phyloP scores from a whole-genome alignment of 139 green algal species.

The Chlorella vulgaris region DNA sequence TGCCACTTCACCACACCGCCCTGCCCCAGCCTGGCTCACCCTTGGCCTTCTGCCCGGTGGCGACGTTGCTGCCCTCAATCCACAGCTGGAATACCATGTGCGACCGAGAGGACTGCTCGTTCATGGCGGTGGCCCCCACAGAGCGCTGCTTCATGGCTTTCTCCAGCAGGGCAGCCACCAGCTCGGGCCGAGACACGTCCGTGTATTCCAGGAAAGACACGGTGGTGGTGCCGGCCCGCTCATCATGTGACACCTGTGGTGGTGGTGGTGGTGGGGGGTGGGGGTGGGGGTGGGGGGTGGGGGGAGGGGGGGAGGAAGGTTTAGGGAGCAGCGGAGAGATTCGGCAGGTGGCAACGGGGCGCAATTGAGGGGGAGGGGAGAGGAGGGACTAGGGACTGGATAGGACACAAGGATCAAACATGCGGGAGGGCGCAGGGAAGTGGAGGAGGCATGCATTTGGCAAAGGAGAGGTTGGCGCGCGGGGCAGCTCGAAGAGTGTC shows the following conservation, averaged over 20 bases:
- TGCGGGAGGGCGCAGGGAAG: no score
- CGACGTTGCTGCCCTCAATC: conserved; percentile 80
- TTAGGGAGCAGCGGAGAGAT: no score
- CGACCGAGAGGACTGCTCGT: conserved; percentile 77
- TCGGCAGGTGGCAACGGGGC: no score
- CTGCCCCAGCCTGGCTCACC: no score
- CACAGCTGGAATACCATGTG: conserved; percentile 96
- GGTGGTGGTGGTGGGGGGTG: neutral
- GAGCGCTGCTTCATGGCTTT: conserved; percentile 34
- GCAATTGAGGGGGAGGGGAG: no score
- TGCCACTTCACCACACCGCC: no score
- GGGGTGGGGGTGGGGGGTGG: neutral
- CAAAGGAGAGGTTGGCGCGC: no score
- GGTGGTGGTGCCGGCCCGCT: conserved; percentile 27
- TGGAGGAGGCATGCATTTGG: no score
- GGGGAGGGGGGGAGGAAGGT: neutral
- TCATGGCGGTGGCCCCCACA: conserved; percentile 87
- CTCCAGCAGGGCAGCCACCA: conserved; percentile 35
- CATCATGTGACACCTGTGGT: conserved; percentile 27
- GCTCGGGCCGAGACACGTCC: conserved; percentile 29
- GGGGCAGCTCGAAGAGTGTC: no score
- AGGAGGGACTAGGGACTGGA: no score
- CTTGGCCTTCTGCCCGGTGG: conserved; percentile 59
- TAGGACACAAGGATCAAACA: no score
- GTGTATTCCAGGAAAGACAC: conserved; percentile 40